Base-by-base conservation (phyloP, 2,329 filamentous ascomycete species). In the Phialemonium atrogriseum region DNA sequence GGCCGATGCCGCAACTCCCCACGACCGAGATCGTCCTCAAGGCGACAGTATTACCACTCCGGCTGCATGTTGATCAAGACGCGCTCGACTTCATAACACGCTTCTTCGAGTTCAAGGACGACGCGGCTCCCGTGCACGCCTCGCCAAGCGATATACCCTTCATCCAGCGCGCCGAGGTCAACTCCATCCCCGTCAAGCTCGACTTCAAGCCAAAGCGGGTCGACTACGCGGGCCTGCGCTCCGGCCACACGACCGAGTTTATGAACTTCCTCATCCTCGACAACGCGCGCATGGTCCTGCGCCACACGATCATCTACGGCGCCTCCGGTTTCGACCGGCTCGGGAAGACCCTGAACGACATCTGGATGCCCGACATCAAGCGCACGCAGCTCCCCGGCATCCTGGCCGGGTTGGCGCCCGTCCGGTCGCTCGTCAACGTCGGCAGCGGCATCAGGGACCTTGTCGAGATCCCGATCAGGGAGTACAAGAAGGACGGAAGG, bases 151-250 rank as follows among this genome's bases (percentile, higher is more conserved):
- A 93, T 33, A 62, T 81, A 6, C 84, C 86, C 0, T 98, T 95
- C 55, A 66, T 98, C 2, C 89, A 96, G 52, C 75, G 91, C 32
- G 80, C 86, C 2, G 91, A 96, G 58, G 70, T 98, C 27, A 83
- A 85, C 42, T 76, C 84, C 4, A 74, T 98, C 15, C 79, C 79
- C 3, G 71, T 98, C 34, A 87, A 83, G 49, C 75, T 77, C 4
- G 91, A 98, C 57, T 98, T 98, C 62, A 98, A 98, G 55, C 91
- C 91, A 7, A 96, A 98, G 58, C 77, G 86, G n/a, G 85, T 98
- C 12, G 89, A 98, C 55, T 98, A 98, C 46, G 84, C 80, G 0
- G 88, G 88, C 4, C 71, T 98, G 4, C 79, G 88, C 16, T 95
- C 91, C 2, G 91, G 91, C 2, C 86, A 85, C 43, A 96, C 91